Conservation (phyloP, 2,329 filamentous ascomycete genomes). For the Metarhizium sp. region DNA sequence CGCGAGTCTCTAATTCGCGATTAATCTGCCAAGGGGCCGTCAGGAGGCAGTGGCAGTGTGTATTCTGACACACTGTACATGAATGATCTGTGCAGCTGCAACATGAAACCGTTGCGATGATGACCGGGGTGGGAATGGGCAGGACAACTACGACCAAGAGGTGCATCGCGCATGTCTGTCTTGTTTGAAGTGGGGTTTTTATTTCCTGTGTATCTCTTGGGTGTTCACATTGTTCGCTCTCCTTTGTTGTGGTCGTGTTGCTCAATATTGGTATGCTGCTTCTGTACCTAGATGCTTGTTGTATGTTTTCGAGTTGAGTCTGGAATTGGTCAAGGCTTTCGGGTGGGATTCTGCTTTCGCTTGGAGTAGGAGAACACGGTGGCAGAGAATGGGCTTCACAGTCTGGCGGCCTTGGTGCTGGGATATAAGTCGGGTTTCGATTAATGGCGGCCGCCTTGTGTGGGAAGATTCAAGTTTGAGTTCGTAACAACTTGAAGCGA, state of each 20-base stretch:
- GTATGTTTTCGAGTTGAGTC: neutral
- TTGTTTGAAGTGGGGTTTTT: neutral
- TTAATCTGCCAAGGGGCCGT: neutral
- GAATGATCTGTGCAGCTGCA: neutral
- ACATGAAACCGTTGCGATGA: neutral
- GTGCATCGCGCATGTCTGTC: neutral
- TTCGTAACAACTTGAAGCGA: neutral
- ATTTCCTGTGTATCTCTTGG: slow-evolving; percentile 1
- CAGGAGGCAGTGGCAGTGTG: neutral
- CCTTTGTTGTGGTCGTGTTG: neutral
- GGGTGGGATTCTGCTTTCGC: neutral
- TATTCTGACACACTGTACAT: neutral
- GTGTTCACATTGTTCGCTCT: neutral
- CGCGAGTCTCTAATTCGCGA: neutral
- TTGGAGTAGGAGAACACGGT: neutral
- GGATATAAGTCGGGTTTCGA: neutral
- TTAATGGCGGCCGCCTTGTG: neutral
- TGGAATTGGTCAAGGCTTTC: neutral
- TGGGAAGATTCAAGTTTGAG: neutral
- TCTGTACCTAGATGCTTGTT: slow-evolving; percentile 6
- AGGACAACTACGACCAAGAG: neutral
- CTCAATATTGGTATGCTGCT: neutral
- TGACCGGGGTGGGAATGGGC: neutral
- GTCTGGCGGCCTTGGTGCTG: neutral
- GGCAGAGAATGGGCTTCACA: neutral